Evolutionary conservation across 2,329 filamentous ascomycete genomes (phyloP).

Genomic region (Fusarium buharicum): DNA sequence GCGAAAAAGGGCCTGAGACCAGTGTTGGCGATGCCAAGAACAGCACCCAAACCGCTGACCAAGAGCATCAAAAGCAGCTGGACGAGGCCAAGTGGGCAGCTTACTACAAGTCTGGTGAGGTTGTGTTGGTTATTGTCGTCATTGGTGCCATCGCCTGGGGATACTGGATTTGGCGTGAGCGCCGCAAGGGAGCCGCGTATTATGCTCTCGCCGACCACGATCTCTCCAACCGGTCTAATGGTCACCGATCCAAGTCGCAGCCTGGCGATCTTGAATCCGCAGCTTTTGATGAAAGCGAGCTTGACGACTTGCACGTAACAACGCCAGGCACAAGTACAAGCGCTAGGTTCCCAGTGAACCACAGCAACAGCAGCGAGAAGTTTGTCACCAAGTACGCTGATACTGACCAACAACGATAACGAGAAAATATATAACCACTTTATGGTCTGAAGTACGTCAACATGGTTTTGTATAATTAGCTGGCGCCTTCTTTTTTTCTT

Average conservation of each 20-base stretch:
- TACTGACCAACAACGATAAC: constrained; percentile 1
- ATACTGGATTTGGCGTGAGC: constrained; percentile 73
- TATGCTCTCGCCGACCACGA: constrained; percentile 58
- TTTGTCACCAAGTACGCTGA: constrained; percentile 38
- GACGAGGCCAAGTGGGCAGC: constrained; percentile 88
- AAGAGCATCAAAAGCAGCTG: constrained; percentile 70
- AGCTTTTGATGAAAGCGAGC: constrained; percentile 73
- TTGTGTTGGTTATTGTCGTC: constrained; percentile 83
- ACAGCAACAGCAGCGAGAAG: constrained; percentile 59
- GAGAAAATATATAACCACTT: background rate
- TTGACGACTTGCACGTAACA: constrained; percentile 68
- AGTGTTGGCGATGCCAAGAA: constrained; percentile 77
- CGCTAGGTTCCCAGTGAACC: constrained; percentile 67
- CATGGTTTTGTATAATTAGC: constrained; percentile 15
- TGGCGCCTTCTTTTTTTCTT: constrained; percentile 29
- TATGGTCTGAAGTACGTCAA: background rate
- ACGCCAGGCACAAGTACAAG: constrained; percentile 57
- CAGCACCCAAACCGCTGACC: constrained; percentile 64
- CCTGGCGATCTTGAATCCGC: constrained; percentile 68
- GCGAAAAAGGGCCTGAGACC: constrained; percentile 81
- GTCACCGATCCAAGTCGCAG: constrained; percentile 59
- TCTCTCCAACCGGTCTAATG: constrained; percentile 54
- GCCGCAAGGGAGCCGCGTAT: constrained; percentile 66
- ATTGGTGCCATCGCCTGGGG: constrained; percentile 79
- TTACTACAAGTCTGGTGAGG: constrained; percentile 87